Base-by-base conservation (phyloP, 208 protist species). In the Leishmania tarentolae region DNA sequence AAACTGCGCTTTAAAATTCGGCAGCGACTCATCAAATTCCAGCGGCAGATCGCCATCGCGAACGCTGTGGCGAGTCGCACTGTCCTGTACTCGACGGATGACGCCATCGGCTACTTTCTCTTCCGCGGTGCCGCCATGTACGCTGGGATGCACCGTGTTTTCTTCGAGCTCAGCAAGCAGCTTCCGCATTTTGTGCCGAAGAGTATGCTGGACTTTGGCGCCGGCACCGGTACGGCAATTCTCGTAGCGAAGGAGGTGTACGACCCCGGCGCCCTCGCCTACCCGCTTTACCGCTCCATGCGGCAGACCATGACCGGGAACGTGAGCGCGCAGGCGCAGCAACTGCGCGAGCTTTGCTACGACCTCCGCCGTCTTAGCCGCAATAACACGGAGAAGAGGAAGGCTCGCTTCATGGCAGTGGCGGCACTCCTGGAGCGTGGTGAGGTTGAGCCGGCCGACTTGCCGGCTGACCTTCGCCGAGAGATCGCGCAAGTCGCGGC, bases 241-340 rank as follows among this genome's bases (percentile, higher is more conserved):
- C 84, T 97, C 28, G 94, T 94, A 4, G 91, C 92, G 56, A 97
- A 97, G 87, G 92, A 97, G 85, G 92, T 96, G 78, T 97, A 95
- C 85, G 94, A 97, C 86, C 94, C 94, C 1, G 90, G 88, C 42
- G 75, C 90, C 19, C 85, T 97, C n/a, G 90, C 90, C 75, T 96
- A 95, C 86, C 93, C 93, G n/a, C 88, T 97, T 52, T 95, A 95
- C 79, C 91, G 92, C 21, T 95, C 92, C 19, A 57, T 96, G 72
- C 91, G 94, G 9, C 94, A 96, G 84, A 96, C 94, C 17, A 95
- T 95, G 90, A 91, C 88, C 9, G 66, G 86, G 59, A 97, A 97
- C 80, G 86, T 86, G 72, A 90, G 88, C 61, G 78, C 91, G 13
- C 75, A 88, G 71, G 63, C 56, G 40, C 89, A 93, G 52, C 89